Evolutionary conservation across 2,329 filamentous ascomycete genomes (phyloP).

Genomic region (Claviceps paspali): DNA sequence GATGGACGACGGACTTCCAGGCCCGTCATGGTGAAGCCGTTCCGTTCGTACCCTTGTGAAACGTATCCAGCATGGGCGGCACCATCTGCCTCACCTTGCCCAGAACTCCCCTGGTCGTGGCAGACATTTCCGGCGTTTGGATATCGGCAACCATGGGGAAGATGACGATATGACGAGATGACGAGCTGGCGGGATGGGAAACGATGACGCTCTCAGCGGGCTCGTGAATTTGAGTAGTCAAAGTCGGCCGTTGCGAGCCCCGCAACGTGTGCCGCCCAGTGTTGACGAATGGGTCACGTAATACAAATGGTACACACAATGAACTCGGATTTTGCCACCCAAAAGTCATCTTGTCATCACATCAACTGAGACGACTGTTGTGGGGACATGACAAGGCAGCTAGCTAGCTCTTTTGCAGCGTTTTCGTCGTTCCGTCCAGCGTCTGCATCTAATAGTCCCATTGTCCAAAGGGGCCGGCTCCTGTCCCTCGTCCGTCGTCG

Average conservation of each 20-base stretch:
- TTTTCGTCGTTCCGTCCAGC: too few species aligned
- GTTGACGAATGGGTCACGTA: too few species aligned
- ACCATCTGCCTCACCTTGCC: slow-evolving; percentile 76
- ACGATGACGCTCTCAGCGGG: not conserved
- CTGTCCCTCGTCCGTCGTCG: too few species aligned
- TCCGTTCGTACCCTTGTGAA: slow-evolving; percentile 65
- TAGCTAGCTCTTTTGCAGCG: too few species aligned
- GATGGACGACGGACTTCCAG: too few species aligned
- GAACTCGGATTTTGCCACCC: too few species aligned
- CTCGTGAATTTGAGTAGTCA: not conserved
- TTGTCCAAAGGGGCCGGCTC: too few species aligned
- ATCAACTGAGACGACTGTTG: too few species aligned
- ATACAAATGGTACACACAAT: too few species aligned
- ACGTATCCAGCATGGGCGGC: slow-evolving; percentile 85
- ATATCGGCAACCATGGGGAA: slow-evolving; percentile 11
- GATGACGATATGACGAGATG: not conserved
- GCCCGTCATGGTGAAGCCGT: not conserved
- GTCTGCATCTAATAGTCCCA: too few species aligned
- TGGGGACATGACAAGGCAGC: too few species aligned
- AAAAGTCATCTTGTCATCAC: too few species aligned
- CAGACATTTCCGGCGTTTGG: slow-evolving; percentile 38
- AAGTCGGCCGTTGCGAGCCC: not conserved
- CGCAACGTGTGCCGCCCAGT: not conserved
- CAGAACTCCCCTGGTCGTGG: slow-evolving; percentile 59
- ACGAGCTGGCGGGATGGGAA: not conserved